Evolutionary conservation across 2,329 filamentous ascomycete species (phyloP), one percentile per base, ranked within the genome.

Genomic region (Sporothrix brunneoviolacea): DNA sequence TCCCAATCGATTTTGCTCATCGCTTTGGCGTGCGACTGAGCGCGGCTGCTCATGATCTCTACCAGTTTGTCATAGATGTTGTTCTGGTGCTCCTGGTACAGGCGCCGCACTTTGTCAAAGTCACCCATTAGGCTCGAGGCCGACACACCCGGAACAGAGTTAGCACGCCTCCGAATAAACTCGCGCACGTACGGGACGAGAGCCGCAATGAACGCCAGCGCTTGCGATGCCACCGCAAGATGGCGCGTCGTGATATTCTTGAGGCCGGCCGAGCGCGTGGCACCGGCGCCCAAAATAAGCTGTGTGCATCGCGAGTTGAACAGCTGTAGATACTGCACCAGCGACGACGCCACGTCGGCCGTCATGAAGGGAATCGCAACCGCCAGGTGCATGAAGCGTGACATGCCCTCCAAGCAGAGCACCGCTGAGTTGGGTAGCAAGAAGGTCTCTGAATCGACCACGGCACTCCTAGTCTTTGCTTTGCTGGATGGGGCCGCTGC

Each of bases 281-380:
- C 93, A 4, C 93, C 93, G 2, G 93, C 93, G 1, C 93, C 93
- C 7, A 98, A 82, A 57, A 98, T 96, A 52, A 98, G 79, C 64
- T 98, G 93, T n/a, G 87, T 94, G 52, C 91, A 91, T 18, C 93
- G 85, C 3, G 90, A 96, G 66, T 98, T 96, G 75, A 97, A 98
- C 4, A 95, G 76, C 57, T 93, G 88, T 13, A 97, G 76, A 62
- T 94, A 95, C 19, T 93, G 84, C 37, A 96, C 74, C 10, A 98
- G 77, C 0, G 83, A 84, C 3, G 79, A 73, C 0, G 88, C 86
- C 48, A 96, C 84, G 52, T 96, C 90, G 2, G 83, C 75, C 1
- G 89, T 87, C 81, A 96, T 91, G 54, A 86, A 91, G 2, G 93
- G 91, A 51, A 97, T 91, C 28, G 84, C 84, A 5, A 87, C 77